Base-by-base conservation (phyloP, 1,139 yeast species). In the Blastobotrys malaysiensis region DNA sequence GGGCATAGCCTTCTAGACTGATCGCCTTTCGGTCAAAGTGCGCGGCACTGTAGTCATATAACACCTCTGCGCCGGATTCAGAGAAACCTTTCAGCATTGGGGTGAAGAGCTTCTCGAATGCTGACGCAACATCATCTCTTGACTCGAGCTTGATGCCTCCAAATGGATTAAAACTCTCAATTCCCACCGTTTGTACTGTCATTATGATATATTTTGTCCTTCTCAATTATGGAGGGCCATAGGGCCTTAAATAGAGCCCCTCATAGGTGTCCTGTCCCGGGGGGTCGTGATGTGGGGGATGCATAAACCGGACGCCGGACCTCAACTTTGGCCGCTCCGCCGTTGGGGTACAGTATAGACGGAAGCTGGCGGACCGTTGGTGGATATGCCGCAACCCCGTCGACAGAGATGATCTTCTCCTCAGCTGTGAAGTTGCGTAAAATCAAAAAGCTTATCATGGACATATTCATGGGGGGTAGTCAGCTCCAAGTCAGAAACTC, bases 1-100 rank as follows among this genome's bases (percentile, higher is more conserved):
- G 55, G 9, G 68, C 61, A 48, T 63, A 68, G 1, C 71, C 71
- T 54, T 68, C 71, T 11, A 68, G 53, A 21, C 62, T 62, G 13
- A 66, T 63, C 5, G 69, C 67, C 27, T 57, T 58, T 13, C 55
- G 49, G 43, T 58, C 59, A 51, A 65, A 67, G 27, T 52, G 51
- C 4, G 69, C 66, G 1, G 63, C 69, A 24, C 62, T 56, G 13
- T 45, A 53, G 45, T 62, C 65, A 3, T 62, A 45, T 20, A 51
- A 47, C 18, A 61, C 62, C 20, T 57, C 46, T 14, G 65, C 62
- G 6, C 55, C 56, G 6, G 58, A 61, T 1, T 47, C 44, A 9
- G 63, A 58, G 44, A 59, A 62, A 9, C 56, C 55, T 7, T 60
- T 55, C 21, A 62, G 49, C 43, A 61, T 50, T 20, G 64, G 64